Conservation (phyloP, 306 rosid species). For the Senna siamea region DNA sequence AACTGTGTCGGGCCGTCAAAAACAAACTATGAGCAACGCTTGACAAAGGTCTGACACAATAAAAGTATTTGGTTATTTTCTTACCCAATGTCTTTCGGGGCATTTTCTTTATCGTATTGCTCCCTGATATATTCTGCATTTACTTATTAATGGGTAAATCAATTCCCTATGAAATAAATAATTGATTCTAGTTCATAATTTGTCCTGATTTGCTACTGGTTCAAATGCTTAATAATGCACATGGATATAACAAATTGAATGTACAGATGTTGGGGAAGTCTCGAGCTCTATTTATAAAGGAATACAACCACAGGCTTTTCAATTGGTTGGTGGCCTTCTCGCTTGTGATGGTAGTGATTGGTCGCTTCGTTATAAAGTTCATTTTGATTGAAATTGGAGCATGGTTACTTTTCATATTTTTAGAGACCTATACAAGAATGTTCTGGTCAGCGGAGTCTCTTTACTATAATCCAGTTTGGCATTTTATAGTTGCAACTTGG, state of each 20-base stretch:
- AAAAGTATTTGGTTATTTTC: not conserved
- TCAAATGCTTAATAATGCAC: conserved; percentile 24
- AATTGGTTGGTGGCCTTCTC: conserved; percentile 80
- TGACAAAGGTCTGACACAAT: conserved; percentile 65
- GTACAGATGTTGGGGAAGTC: conserved; percentile 73
- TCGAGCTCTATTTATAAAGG: conserved; percentile 60
- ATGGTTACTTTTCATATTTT: conserved; percentile 68
- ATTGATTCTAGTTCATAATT: not conserved
- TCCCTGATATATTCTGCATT: conserved; percentile 5
- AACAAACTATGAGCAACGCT: conserved; percentile 67
- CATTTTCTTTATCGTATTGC: not conserved
- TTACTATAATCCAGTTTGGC: conserved; percentile 72
- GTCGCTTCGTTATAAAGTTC: conserved; percentile 66
- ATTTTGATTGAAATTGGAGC: conserved; percentile 62
- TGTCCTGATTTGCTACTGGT: conserved; percentile 16
- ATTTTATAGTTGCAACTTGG: conserved; percentile 66
- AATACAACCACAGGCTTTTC: conserved; percentile 70
- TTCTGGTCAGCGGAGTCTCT: conserved; percentile 78
- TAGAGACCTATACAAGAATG: conserved; percentile 77
- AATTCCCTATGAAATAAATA: not conserved
- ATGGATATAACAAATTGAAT: conserved; percentile 15
- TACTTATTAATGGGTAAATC: not conserved
- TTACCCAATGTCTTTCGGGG: not conserved
- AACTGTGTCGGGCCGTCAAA: conserved; percentile 86
- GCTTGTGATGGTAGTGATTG: conserved; percentile 70